Conservation (phyloP, 192 early-diverging fungal species). For the Oehlia diaphana region DNA sequence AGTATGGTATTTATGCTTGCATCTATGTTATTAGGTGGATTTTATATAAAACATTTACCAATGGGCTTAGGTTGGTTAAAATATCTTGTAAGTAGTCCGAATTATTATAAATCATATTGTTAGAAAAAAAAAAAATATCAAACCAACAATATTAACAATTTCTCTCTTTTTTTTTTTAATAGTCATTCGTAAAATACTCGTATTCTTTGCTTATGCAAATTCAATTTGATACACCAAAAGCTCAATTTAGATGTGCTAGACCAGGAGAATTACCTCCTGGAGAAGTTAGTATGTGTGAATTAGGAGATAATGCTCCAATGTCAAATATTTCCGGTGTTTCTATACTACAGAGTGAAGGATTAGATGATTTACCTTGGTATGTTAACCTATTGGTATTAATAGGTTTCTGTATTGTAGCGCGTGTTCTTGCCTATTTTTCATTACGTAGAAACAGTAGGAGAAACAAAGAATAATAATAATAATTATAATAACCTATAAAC, state of each 20-base stretch:
- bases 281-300: not conserved
- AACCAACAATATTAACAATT: not conserved
- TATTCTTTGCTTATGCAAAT: constrained; percentile 10
- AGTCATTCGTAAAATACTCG: constrained; percentile 12
- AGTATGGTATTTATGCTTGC: constrained; percentile 16
- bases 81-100: not conserved
- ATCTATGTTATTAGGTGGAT: constrained; percentile 22
- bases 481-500: too few relatives aligned
- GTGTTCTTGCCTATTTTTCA: not conserved
- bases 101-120: not conserved
- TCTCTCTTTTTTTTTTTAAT: not conserved
- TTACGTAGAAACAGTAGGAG: not conserved
- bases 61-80: not conserved
- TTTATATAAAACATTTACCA: constrained; percentile 17
- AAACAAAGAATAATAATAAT: not conserved
- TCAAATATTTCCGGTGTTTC: not conserved
- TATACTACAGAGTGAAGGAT: not conserved
- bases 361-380: not conserved
- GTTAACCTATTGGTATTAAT: not conserved
- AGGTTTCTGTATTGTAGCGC: not conserved
- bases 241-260: not conserved
- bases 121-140: not conserved
- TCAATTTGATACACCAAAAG: constrained; percentile 11
- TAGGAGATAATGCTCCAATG: not conserved
- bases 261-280: not conserved